Evolutionary conservation across 2,329 filamentous ascomycete species (phyloP).

Genomic region (Exophiala xenobiotica): DNA sequence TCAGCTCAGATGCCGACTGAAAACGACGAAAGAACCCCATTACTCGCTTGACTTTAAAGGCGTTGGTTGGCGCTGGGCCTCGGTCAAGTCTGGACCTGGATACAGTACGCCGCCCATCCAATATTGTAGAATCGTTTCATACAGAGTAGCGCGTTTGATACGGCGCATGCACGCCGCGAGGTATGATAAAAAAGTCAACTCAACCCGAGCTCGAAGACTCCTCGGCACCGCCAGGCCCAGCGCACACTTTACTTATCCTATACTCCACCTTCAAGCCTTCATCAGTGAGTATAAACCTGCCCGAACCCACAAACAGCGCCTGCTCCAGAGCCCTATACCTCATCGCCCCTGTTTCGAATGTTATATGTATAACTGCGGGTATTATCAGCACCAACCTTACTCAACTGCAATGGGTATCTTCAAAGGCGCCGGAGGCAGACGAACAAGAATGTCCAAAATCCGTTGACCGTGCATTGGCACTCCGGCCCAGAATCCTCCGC

Average conservation of each 20-base stretch:
- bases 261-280: slow-evolving; percentile 39
- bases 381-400: slow-evolving; percentile 2
- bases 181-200: too few species aligned
- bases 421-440: too few species aligned
- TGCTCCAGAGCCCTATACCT: slow-evolving; percentile 44
- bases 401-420: slow-evolving; percentile 1
- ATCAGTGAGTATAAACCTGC: slow-evolving; percentile 38
- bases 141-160: too few species aligned
- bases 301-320: slow-evolving; percentile 42
- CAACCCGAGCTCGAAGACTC: neutral
- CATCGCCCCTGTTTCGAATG: slow-evolving; percentile 44
- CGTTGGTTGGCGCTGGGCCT: too few species aligned
- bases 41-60: slow-evolving; percentile 10
- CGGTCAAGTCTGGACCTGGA: too few species aligned
- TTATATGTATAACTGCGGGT: slow-evolving; percentile 37
- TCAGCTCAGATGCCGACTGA: neutral
- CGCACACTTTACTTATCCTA: slow-evolving; percentile 37
- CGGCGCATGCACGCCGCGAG: too few species aligned
- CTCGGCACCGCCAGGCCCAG: slow-evolving; percentile 7
- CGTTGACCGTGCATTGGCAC: too few species aligned
- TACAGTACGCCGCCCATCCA: too few species aligned
- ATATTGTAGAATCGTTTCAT: too few species aligned
- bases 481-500: slow-evolving; percentile 36
- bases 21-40: slow-evolving; percentile 15
- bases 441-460: neutral